Evolutionary conservation across 805 yeast species (phyloP), one percentile per base, ranked within the genome.

Genomic region (Priceomyces castillae): DNA sequence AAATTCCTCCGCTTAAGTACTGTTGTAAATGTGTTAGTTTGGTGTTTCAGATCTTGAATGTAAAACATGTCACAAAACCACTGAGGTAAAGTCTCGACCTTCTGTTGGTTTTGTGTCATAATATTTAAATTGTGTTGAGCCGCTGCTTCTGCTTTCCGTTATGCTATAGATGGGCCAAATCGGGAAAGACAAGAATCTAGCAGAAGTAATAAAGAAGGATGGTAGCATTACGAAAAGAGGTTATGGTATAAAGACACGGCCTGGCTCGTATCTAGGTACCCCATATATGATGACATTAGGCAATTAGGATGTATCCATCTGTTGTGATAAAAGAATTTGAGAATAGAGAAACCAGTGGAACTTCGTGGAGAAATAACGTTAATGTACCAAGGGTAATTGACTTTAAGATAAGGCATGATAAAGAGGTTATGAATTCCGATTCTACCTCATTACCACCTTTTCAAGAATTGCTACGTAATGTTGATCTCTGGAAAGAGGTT

Each of bases 11-110:
- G n/a, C 37, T 37, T 41, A 41, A 37, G 34, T 41, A 41, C 17
- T 37, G 31, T 41, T 37, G 26, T 26, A 28, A 28, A 36, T 41
- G 44, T 37, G 44, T 36, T 37, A 41, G 30, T 17, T 14, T 10
- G 35, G 26, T 42, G 52, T 49, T 49, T 49, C 52, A 49, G 44
- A 46, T 48, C 41, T 39, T 12, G 40, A 44, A 43, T 44, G 38
- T 49, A 43, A 49, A 49, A 49, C 52, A 44, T 49, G 37, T 38
- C 52, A 49, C 52, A 49, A 49, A 48, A 22, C 16, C 46, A 20
- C 26, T 18, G 7, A 7, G 9, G 10, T 28, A 16, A 28, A 17
- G 41, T 28, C 34, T 38, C 34, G 41, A 30, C 30, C 14, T n/a
- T 28, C 31, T 6, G 15, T n/a, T 12, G 15, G 15, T 28, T 28